Evolutionary conservation across 2,329 filamentous ascomycete species (phyloP).

Genomic region (Keithomyces neogunnii): DNA sequence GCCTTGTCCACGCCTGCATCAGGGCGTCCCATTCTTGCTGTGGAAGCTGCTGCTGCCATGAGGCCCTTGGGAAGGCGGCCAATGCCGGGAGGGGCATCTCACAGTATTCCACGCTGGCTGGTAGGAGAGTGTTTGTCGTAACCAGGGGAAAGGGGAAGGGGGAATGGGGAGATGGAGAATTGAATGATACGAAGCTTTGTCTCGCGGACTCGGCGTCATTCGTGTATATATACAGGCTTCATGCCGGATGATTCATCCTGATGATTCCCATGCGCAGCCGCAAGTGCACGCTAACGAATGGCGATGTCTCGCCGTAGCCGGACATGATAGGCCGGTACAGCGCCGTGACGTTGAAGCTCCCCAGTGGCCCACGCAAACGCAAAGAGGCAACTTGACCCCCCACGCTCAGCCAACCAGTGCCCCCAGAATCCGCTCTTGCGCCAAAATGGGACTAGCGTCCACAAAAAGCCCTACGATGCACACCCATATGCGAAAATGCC

Average conservation of each 20-base stretch:
- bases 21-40: slow-evolving; percentile 69
- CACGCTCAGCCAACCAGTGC: neutral
- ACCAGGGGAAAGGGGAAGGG: too few relatives aligned
- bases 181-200: too few relatives aligned
- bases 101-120: neutral
- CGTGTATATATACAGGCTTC: neutral
- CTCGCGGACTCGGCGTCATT: too few relatives aligned
- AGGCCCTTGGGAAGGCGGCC: slow-evolving; percentile 65
- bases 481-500: neutral
- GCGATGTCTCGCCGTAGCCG: neutral
- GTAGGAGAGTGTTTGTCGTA: neutral
- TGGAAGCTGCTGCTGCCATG: slow-evolving; percentile 57
- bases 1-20: slow-evolving; percentile 65
- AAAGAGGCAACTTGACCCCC: too few relatives aligned
- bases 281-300: neutral
- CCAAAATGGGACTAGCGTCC: slow-evolving; percentile 10
- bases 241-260: neutral
- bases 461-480: slow-evolving; percentile 12
- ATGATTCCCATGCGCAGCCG: neutral
- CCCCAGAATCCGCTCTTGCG: neutral
- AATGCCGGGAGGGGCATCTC: slow-evolving; percentile 46
- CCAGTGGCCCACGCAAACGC: neutral
- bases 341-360: neutral
- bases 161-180: too few relatives aligned
- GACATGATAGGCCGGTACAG: neutral